Evolutionary conservation across 2,329 filamentous ascomycete species (phyloP).

Genomic region (Sporothrix humicola): DNA sequence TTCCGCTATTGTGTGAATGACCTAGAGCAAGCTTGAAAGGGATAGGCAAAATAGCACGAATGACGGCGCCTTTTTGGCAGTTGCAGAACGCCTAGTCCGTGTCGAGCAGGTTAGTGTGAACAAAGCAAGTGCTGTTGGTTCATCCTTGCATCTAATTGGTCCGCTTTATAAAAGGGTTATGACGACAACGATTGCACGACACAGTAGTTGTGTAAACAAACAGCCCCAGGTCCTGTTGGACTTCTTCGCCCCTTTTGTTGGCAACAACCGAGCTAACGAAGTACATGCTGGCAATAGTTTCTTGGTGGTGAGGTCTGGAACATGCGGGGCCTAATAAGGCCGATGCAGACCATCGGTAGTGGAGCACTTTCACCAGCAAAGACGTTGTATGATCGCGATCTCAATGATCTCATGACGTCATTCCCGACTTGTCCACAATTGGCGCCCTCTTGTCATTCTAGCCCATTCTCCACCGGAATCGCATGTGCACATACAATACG

Average conservation of each 20-base stretch:
- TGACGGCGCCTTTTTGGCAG: background rate
- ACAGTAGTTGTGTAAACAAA: background rate
- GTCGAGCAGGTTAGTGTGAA: background rate
- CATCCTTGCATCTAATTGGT: background rate
- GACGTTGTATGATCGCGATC: background rate
- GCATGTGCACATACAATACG: background rate
- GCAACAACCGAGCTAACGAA: background rate
- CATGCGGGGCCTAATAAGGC: background rate
- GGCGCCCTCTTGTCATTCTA: background rate
- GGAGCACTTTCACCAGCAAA: background rate
- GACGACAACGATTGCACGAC: conserved; percentile 18
- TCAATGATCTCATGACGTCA: conserved; percentile 10
- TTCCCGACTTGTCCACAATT: background rate
- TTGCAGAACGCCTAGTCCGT: background rate
- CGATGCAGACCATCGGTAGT: conserved; percentile 5
- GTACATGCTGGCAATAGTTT: background rate
- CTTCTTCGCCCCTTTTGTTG: background rate
- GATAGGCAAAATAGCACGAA: background rate
- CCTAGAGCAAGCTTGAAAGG: background rate
- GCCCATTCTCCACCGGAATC: background rate
- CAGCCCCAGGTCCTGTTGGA: background rate
- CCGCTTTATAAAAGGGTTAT: background rate
- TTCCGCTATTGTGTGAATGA: background rate
- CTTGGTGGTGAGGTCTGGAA: background rate
- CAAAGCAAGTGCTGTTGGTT: background rate